Evolutionary conservation across 257 asterid genomes (phyloP), one percentile per base, ranked within the genome.

Genomic region (Cruciata laevipes): DNA sequence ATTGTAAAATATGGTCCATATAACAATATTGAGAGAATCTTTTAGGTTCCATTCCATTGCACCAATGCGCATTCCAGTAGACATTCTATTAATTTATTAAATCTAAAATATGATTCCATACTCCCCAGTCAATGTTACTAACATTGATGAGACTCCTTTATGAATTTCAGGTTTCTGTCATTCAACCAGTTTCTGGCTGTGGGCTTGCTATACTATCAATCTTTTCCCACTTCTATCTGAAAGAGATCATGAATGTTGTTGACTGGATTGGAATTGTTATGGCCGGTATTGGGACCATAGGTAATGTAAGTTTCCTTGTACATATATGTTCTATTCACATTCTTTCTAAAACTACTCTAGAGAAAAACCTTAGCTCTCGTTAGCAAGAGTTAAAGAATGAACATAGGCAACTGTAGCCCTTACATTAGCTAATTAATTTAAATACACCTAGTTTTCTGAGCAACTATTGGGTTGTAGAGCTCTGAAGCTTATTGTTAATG

Each of bases 101-200:
- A 27, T 42, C 12, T 18, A 3, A 21, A 53, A 53, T n/a, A 53
- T 53, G 60, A 53, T 53, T 20, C 4, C 24, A 18, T 5, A n/a
- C 60, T 21, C 27, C 20, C 60, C 12, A 44, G 61, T 63, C 56
- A 58, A 21, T 69, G 35, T 40, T 32, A 68, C 62, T 62, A 70
- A 58, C 52, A 40, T 60, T 31, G 40, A 35, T 42, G 65, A 24
- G 55, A 68, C 66, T 51, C 58, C 35, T 58, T 75, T 66, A 67
- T 71, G 18, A 24, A 55, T 42, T 70, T 65, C 75, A 94, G 98
- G 98, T 94, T 61, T 90, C 96, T 20, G 96, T 94, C 71, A 82
- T 94, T 78, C 99, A 94, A 78, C 99, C 99, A 38, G 98, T 94
- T 81, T 94, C 99, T 59, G 99, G 99, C 79, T 90, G 98, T 53